phyloP scores from a whole-genome alignment of 2,329 filamentous ascomycete genomes.

The Pseudogymnoascus sp. region DNA sequence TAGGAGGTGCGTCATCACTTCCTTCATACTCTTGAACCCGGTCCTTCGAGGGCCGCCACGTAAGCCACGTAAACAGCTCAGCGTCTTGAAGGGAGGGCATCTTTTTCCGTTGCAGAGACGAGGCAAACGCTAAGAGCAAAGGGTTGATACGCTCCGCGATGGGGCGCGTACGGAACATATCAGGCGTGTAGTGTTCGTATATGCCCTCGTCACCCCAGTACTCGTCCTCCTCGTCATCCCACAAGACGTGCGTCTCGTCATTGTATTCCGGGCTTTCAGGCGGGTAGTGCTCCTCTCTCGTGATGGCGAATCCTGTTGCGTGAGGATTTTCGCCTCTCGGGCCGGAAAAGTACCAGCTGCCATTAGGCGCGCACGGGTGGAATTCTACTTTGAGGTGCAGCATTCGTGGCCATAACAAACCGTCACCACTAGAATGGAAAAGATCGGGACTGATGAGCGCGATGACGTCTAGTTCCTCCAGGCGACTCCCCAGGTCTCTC shows the following conservation, averaged over 20 bases:
- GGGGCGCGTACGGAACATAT: constrained; percentile 15
- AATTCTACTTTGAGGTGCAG: constrained; percentile 17
- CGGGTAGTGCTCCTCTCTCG: constrained; percentile 18
- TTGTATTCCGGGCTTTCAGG: constrained; percentile 14
- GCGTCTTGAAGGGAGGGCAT: constrained; percentile 16
- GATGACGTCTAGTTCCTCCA: constrained; percentile 18
- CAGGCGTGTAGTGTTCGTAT: constrained; percentile 9
- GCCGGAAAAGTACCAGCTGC: constrained; percentile 20
- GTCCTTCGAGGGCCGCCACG: constrained; percentile 16
- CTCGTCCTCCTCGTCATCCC: constrained; percentile 11
- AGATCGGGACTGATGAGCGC: constrained; percentile 18
- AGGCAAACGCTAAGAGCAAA: constrained; percentile 15
- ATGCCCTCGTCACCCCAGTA: constrained; percentile 7
- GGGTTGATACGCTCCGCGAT: constrained; percentile 7
- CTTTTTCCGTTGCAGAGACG: constrained; percentile 12
- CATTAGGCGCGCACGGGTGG: constrained; percentile 17
- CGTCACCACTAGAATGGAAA: constrained; percentile 12
- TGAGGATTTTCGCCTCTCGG: constrained; percentile 17
- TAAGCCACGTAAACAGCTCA: constrained; percentile 16
- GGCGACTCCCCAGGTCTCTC: constrained; percentile 14
- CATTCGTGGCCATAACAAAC: constrained; percentile 15
- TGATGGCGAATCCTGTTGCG: constrained; percentile 16
- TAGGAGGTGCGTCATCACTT: neutral
- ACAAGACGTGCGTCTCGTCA: constrained; percentile 15
- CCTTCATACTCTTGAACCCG: constrained; percentile 14